Conservation (phyloP, 2,329 filamentous ascomycete species). For the Davidsoniella australis region DNA sequence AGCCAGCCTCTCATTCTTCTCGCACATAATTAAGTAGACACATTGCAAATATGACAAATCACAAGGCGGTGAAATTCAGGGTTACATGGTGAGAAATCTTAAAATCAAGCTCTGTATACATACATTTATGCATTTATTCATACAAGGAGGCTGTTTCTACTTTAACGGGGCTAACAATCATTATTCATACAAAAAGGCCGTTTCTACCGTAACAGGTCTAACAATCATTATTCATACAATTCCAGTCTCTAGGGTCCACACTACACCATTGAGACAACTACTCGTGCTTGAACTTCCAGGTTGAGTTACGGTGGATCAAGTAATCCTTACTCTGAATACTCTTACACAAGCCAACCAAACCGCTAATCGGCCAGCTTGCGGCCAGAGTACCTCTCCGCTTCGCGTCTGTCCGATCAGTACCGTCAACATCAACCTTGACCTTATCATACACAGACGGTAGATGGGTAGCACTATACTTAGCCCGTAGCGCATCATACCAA, state of each 20-base stretch:
- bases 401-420: conserved; percentile 24
- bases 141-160: neutral
- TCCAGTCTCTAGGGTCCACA: neutral
- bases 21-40: too few species aligned
- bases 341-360: conserved; percentile 41
- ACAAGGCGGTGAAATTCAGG: too few species aligned
- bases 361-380: conserved; percentile 37
- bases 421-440: conserved; percentile 37
- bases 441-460: conserved; percentile 58
- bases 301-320: conserved; percentile 32
- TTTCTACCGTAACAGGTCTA: neutral
- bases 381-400: conserved; percentile 27
- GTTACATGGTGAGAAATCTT: too few species aligned
- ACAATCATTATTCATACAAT: neutral
- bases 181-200: neutral
- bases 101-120: neutral
- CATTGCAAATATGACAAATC: too few species aligned
- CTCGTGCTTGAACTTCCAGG: conserved; percentile 33
- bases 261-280: neutral
- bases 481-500: conserved; percentile 45
- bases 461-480: conserved; percentile 42
- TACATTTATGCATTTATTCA: neutral
- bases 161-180: neutral
- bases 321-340: conserved; percentile 41
- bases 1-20: too few species aligned